Evolutionary conservation across 1,284 basidiomycete species (phyloP).

Genomic region (Rhodotorula sp.): DNA sequence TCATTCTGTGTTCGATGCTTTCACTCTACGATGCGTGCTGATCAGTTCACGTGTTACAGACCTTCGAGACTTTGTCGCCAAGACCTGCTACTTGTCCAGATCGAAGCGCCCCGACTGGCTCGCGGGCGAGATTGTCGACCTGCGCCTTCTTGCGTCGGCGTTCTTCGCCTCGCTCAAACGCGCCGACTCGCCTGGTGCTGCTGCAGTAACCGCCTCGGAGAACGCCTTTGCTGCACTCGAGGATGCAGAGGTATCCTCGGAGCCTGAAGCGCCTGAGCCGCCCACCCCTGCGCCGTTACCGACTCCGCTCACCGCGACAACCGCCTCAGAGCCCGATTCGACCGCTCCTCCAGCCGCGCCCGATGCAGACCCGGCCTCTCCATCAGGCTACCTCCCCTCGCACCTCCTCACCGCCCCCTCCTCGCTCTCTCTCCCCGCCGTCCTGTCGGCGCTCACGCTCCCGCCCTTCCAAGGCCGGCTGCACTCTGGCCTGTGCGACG

Average conservation of each 20-base stretch:
- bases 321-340: slow-evolving; percentile 58
- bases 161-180: slow-evolving; percentile 32
- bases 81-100: slow-evolving; percentile 82
- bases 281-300: not conserved
- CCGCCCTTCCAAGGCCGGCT: slow-evolving; percentile 70
- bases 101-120: slow-evolving; percentile 54
- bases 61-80: slow-evolving; percentile 69
- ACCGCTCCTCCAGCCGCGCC: slow-evolving; percentile 53
- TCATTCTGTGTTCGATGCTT: not conserved
- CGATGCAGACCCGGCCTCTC: not conserved
- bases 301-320: slow-evolving; percentile 11
- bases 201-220: no score
- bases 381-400: slow-evolving; percentile 29
- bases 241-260: not conserved
- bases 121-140: slow-evolving; percentile 49
- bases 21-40: not conserved
- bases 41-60: slow-evolving; percentile 53
- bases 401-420: slow-evolving; percentile 39
- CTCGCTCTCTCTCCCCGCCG: slow-evolving; percentile 50
- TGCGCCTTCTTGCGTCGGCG: slow-evolving; percentile 30
- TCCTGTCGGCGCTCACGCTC: slow-evolving; percentile 51
- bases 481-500: slow-evolving; percentile 86
- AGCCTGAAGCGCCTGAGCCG: not conserved
- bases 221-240: no score
- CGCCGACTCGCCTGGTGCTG: no score